A percentile compares a stretch with the other conserved stretches of the same genome.
Evolutionary conservation across 2,329 filamentous ascomycete species (phyloP).

Genomic region (Zopfia rhizophila): DNA sequence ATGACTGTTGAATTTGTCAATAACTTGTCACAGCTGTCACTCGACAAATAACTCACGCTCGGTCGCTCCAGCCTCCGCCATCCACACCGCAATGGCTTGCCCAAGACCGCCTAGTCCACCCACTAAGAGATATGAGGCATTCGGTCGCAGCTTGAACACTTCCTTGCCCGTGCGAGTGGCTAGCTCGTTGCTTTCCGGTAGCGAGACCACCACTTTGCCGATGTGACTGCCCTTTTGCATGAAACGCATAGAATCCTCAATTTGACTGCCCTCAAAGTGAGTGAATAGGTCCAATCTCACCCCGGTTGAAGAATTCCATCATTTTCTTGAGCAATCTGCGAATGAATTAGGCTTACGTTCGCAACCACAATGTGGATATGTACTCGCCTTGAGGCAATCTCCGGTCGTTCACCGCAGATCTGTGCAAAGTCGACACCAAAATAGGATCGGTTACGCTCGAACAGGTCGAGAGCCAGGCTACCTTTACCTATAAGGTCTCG

Average conservation of each 20-base stretch:
- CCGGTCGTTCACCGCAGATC: not conserved
- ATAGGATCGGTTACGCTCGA: constrained; percentile 3
- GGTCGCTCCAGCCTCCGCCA: constrained; percentile 29
- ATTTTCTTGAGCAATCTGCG: not conserved
- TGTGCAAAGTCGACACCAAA: not conserved
- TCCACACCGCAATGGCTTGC: constrained; percentile 23
- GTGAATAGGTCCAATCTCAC: no score
- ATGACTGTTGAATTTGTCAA: no score
- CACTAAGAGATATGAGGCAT: constrained; percentile 27
- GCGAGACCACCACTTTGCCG: constrained; percentile 10
- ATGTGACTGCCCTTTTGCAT: constrained; percentile 24
- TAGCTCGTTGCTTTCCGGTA: no score
- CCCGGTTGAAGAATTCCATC: not conserved
- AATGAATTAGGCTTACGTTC: no score
- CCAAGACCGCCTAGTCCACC: constrained; percentile 33
- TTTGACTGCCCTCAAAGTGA: no score
- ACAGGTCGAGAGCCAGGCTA: constrained; percentile 11
- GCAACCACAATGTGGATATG: no score
- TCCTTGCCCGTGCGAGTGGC: no score
- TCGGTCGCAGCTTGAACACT: no score
- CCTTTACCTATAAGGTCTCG: constrained; percentile 20
- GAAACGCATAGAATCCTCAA: no score
- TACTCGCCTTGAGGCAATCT: not conserved
- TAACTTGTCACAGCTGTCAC: no score
- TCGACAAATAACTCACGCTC: no score